These are phyloP conservation scores for Fusarium paranaense DNA, from an alignment of 2,329 filamentous ascomycete genomes.

Conservation along the genomic window DNA sequence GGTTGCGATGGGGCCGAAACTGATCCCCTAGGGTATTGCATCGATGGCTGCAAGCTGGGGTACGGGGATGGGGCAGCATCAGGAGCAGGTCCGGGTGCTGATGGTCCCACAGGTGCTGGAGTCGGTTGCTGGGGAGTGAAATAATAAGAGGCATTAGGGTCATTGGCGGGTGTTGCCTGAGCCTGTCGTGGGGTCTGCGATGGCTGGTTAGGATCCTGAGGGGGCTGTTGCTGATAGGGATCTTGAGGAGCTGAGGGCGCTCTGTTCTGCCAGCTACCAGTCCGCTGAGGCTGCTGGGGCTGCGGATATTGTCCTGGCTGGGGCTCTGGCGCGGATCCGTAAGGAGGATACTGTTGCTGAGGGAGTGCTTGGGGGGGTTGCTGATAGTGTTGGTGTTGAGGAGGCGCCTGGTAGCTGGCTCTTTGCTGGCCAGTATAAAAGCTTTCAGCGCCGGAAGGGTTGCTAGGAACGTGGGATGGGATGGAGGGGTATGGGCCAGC, in stretches of 20 bases:
- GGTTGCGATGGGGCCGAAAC: slow-evolving; percentile 50
- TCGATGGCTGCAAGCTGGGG: slow-evolving; percentile 61
- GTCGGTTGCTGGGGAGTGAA: slow-evolving; percentile 57
- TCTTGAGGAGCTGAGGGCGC: slow-evolving; percentile 53
- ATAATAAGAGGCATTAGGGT: slow-evolving; percentile 70
- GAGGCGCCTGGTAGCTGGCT: slow-evolving; percentile 64
- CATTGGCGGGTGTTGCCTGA: slow-evolving; percentile 50
- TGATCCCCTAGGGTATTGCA: slow-evolving; percentile 59
- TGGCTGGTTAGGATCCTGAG: slow-evolving; percentile 42
- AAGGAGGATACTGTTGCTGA: slow-evolving; percentile 55
- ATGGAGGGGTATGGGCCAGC: slow-evolving; percentile 79
- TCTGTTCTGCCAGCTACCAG: slow-evolving; percentile 63
- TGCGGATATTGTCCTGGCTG: slow-evolving; percentile 57
- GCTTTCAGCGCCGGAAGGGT: slow-evolving; percentile 74
- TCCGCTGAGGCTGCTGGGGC: slow-evolving; percentile 60
- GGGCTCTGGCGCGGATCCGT: slow-evolving; percentile 55
- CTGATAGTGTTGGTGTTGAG: slow-evolving; percentile 47
- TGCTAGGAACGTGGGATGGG: slow-evolving; percentile 62
- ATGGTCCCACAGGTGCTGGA: slow-evolving; percentile 50
- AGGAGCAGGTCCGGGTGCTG: slow-evolving; percentile 52
- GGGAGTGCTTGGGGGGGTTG: slow-evolving; percentile 49
- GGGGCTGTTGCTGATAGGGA: slow-evolving; percentile 43
- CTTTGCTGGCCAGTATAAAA: slow-evolving; percentile 80
- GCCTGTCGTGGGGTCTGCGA: slow-evolving; percentile 48
- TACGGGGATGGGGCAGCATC: slow-evolving; percentile 64